Base-by-base conservation (phyloP, 768 basidiomycete species). In the Crucibulum laeve region DNA sequence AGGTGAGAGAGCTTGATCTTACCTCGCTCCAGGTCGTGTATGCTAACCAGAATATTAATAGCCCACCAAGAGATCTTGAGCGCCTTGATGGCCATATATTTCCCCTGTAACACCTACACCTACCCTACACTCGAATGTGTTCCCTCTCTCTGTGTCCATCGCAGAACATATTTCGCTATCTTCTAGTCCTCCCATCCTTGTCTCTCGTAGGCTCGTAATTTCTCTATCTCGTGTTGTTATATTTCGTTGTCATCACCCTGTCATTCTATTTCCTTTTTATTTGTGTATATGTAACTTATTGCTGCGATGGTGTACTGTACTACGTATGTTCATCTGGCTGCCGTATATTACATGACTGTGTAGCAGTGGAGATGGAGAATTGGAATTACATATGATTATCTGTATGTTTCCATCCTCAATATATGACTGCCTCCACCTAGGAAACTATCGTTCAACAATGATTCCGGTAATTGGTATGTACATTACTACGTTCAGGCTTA, bases 281-380 rank as follows among this genome's bases (percentile, higher is more conserved):
- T 47, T 61, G 49, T 68, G 67, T 70, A 65, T 53, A 55, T 50
- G 42, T 69, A 71, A 71, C 47, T 69, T 69, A 71, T 71, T 64
- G 56, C 44, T 44, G 38, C 37, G 43, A 51, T 36, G 19, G 35
- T 56, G 53, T 54, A 56, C 47, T 38, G 37, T 50, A 43, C 38
- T 36, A 25, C 25, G 40, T 51, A 46, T 48, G 40, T 51, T 42
- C 49, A 40, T 49, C 39, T 50, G 42, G 18, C 42, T 24, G 46
- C 22, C 37, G 15, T 49, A 48, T 39, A 43, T 48, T 61, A 58
- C 51, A 45, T 48, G 47, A 48, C 46, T 61, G 57, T 60, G 61
- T 46, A 28, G 40, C 38, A 33, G 21, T 36, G 34, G 25, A 38
- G 19, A 30, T 22, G 35, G 21, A 25, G 43, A 40, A 37, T 37